phyloP scores from a whole-genome alignment of 2,329 filamentous ascomycete species.

The Aspergillus tubingensis region DNA sequence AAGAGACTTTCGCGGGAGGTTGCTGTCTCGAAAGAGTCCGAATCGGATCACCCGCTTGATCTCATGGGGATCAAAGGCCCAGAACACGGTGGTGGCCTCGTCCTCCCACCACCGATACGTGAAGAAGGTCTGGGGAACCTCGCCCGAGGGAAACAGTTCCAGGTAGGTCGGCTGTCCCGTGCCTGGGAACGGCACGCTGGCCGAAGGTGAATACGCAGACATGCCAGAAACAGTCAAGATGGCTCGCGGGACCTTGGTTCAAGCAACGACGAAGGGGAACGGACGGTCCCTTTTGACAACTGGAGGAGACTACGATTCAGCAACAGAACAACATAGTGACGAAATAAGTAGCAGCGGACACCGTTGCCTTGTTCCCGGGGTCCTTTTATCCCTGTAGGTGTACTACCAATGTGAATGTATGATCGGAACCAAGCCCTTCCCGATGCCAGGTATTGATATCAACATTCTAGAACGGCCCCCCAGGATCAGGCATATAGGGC shows the following conservation, averaged over 20 bases:
- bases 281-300: not conserved
- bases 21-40: conserved; percentile 38
- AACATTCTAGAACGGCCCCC: conserved; percentile 4
- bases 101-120: conserved; percentile 46
- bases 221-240: conserved; percentile 10
- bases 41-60: conserved; percentile 43
- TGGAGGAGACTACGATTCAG: not conserved
- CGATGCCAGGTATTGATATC: conserved; percentile 1
- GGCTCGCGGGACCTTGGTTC: not conserved
- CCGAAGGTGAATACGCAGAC: conserved; percentile 15
- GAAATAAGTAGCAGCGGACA: not conserved
- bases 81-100: conserved; percentile 40
- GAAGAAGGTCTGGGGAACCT: conserved; percentile 36
- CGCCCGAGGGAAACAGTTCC: conserved; percentile 33
- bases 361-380: not conserved
- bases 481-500: conserved; percentile 1
- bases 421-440: conserved; percentile 1
- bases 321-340: not conserved
- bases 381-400: conserved; percentile 2
- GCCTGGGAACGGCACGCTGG: conserved; percentile 11
- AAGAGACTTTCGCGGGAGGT: conserved; percentile 38
- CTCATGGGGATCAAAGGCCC: conserved; percentile 41
- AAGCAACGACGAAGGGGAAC: not conserved
- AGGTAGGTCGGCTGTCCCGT: conserved; percentile 27
- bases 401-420: conserved; percentile 1